Conservation (phyloP, 768 basidiomycete genomes). For the Agaricus bisporus region DNA sequence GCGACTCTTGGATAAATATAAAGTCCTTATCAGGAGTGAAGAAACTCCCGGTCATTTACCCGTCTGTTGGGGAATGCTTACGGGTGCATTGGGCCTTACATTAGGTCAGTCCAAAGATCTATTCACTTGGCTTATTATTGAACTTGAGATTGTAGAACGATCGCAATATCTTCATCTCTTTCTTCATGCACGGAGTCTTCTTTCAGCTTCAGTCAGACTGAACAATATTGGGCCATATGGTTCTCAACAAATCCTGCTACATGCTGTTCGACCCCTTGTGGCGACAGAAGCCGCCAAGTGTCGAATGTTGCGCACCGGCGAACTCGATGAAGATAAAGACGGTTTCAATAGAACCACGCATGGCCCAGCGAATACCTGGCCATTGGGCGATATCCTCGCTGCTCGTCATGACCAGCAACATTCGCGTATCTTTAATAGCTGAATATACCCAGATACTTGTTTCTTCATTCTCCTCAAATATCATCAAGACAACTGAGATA, state of each 20-base stretch:
- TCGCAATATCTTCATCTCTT: constrained; percentile 87
- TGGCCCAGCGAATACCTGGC: constrained; percentile 91
- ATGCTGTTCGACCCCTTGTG: constrained; percentile 64
- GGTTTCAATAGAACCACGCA: constrained; percentile 33
- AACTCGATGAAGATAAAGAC: constrained; percentile 13
- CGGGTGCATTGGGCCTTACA: constrained; percentile 66
- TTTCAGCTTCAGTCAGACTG: constrained; percentile 89
- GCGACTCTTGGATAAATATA: constrained; percentile 58
- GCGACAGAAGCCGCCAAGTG: constrained; percentile 43
- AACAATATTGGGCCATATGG: constrained; percentile 92
- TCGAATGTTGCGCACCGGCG: constrained; percentile 43
- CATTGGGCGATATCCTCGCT: constrained; percentile 87
- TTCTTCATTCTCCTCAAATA: background rate
- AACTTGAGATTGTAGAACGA: constrained; percentile 46
- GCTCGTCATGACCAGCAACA: constrained; percentile 92
- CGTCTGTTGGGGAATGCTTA: constrained; percentile 85
- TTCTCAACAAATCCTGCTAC: constrained; percentile 81
- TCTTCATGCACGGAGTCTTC: constrained; percentile 81
- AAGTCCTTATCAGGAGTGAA: constrained; percentile 58
- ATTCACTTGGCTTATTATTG: background rate
- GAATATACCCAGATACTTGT: constrained; percentile 1
- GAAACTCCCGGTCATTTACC: constrained; percentile 78
- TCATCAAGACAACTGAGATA: background rate
- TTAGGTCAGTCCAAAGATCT: constrained; percentile 42
- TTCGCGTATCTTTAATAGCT: constrained; percentile 94